Evolutionary conservation across 2,329 filamentous ascomycete genomes (phyloP).

Genomic region (Truncatella angustata): DNA sequence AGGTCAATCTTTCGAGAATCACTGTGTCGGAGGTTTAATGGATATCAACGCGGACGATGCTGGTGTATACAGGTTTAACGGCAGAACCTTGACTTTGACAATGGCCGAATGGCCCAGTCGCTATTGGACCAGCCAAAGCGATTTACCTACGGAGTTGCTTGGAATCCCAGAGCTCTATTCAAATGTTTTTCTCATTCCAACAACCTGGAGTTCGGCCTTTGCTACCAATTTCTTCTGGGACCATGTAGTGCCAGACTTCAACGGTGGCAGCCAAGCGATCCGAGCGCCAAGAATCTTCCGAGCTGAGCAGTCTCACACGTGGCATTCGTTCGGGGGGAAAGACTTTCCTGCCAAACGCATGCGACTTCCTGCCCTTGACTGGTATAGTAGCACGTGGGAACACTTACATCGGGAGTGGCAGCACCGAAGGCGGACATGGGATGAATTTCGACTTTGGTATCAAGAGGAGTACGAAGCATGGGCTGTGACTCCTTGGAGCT

Average conservation of each 20-base stretch:
- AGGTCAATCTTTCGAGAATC: conserved; percentile 1
- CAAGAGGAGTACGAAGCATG: conserved; percentile 4
- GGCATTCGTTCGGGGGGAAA: not conserved
- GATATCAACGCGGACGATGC: not conserved
- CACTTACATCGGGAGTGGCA: not conserved
- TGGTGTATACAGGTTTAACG: not conserved
- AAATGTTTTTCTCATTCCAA: not conserved
- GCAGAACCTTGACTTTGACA: not conserved
- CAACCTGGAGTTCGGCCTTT: not conserved
- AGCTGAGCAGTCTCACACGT: not conserved
- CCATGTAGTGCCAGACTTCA: not conserved
- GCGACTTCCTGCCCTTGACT: not conserved
- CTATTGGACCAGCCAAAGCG: too few species aligned
- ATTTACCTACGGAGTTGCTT: too few species aligned
- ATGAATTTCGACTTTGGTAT: conserved; percentile 7
- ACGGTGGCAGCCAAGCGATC: not conserved
- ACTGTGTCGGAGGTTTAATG: not conserved
- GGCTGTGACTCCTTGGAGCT: conserved; percentile 11
- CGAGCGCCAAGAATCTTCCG: conserved; percentile 1
- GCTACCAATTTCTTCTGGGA: conserved; percentile 2
- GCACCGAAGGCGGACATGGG: not conserved
- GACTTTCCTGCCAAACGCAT: not conserved
- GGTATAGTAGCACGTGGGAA: not conserved
- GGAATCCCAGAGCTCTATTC: not conserved
- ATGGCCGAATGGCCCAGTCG: not conserved